Evolutionary conservation across 164 flowering plant species (phyloP), one percentile per base, ranked within the genome.

Genomic region (Vitis vinifera): DNA sequence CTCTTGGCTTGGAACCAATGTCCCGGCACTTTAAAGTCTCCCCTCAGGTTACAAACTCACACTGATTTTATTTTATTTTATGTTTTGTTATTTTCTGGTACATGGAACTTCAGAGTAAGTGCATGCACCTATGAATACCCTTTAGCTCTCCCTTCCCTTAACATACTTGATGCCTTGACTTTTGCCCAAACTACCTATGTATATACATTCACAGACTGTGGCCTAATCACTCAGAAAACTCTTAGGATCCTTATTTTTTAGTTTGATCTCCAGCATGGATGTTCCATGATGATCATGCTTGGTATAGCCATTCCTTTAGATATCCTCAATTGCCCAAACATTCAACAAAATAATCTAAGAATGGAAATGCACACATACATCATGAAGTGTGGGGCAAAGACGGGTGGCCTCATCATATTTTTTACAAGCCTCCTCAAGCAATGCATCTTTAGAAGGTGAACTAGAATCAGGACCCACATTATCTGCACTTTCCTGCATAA

Each of bases 351-450:
- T 17, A 31, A 12, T 17, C 63, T 2, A 59, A 55, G 52, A 49
- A 68, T 31, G 50, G 61, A 56, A 37, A 59, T 47, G 31, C 9
- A 62, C 59, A 72, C 94, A 51, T 88, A 95, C 99, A 88, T 95
- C 99, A 82, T 95, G 92, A 78, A 95, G 99, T 8, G 97, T 90
- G 55, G 99, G 97, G 73, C 92, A 90, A 65, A 93, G 93, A 57
- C 70, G 86, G 23, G 97, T 93, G 62, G 99, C 98, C 71, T 91
- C 97, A 67, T 90, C 99, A 78, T 95, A 95, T 74, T 93, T 95
- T 78, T 82, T 91, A 80, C 99, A 95, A 72, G 99, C 99, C 81
- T 95, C 98, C 85, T 95, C 98, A 65, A 95, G 98, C 84, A 95
- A 84, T 65, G 91, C 87, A 85, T 95, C 99, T 87, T 93, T 94